These are phyloP conservation scores for Ogataea sp. DNA, from an alignment of 805 yeast genomes.

Conservation along the genomic window DNA sequence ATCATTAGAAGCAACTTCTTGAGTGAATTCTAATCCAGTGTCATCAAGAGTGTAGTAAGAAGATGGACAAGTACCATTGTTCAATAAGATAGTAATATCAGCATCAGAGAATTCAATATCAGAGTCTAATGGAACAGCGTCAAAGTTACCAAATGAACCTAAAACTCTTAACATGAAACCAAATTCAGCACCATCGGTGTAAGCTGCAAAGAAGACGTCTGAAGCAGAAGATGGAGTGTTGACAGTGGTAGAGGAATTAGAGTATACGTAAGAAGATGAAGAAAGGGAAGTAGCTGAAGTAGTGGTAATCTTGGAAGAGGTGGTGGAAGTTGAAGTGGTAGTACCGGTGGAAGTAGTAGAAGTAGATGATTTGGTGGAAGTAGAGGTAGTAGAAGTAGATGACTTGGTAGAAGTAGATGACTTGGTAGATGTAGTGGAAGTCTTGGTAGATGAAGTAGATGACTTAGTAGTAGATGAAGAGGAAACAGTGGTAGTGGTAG, in stretches of 20 bases:
- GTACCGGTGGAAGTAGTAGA: background rate
- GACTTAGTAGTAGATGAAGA: background rate
- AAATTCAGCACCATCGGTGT: background rate
- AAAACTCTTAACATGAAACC: background rate
- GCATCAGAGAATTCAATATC: background rate
- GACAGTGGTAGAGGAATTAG: background rate
- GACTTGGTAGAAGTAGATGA: conserved; percentile 7
- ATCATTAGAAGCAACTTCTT: background rate
- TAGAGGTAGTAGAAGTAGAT: background rate
- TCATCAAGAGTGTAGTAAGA: background rate
- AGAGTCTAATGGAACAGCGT: background rate
- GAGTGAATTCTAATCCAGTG: background rate
- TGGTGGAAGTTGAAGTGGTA: conserved; percentile 4
- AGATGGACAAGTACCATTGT: conserved; percentile 11
- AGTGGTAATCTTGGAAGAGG: too few species aligned
- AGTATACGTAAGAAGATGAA: background rate
- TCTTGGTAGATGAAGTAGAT: background rate
- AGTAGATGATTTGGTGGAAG: background rate
- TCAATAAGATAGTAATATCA: background rate
- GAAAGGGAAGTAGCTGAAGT: background rate
- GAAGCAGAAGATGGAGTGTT: background rate
- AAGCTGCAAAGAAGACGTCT: background rate
- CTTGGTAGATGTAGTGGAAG: too few species aligned
- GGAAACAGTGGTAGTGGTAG: background rate
- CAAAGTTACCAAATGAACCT: background rate